Base-by-base conservation (phyloP, 768 basidiomycete species). In the Suillus americanus region DNA sequence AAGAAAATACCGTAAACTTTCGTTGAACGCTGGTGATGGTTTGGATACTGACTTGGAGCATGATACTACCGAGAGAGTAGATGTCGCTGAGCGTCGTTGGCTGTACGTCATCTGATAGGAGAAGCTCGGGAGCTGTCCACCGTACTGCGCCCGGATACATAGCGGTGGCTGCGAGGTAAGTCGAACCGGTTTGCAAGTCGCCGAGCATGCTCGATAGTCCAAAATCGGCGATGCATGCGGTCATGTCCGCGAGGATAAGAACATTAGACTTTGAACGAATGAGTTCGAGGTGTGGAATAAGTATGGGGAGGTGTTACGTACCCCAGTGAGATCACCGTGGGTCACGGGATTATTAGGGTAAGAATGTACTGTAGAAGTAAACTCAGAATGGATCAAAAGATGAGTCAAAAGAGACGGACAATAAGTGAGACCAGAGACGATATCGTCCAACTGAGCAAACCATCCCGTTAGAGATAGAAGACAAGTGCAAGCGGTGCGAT, bases 41-140 rank as follows among this genome's bases (percentile, higher is more conserved):
- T 71, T 61, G 43, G 18, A 20, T 72, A 62, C 65, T 25, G 65
- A 45, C 72, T 66, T 45, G 62, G 33, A 64, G 66, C 65, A 73
- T 73, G 43, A 77, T 68, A 61, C 73, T 75, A 25, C 72, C 55
- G 16, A 67, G 57, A 23, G 61, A 64, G 63, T 68, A 61, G 55
- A 73, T 60, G 40, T 69, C 46, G 35, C 64, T 54, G 53, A 68
- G 67, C 65, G 64, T 57, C 30, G 64, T 46, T 59, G 61, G 46
- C 65, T 68, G 40, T 35, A 54, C 55, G 61, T 70, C 40, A 33
- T 65, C 62, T 62, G 66, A 7, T 59, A 73, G 46, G 25, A 59
- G 56, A 1, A 83, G 66, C 28, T 77, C 68, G 1, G 80, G 71
- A 55, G 81, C 82, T n/a, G 80, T 79, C 81, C 82, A 82, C 7